Base-by-base conservation (phyloP, 257 asterid species). In the Penstemon eatonii region DNA sequence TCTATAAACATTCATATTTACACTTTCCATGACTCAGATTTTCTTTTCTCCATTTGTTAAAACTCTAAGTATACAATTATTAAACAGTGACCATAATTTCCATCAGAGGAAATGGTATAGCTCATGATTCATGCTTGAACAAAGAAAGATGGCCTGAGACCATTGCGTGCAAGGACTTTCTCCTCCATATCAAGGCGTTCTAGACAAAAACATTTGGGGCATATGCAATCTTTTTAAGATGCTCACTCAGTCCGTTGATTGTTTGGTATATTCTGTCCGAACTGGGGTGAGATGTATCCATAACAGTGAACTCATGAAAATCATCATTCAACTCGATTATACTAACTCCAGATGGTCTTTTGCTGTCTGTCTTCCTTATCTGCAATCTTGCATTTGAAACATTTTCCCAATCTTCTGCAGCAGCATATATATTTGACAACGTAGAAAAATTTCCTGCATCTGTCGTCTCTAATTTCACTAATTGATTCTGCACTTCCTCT, bases 341-440 rank as follows among this genome's bases (percentile, higher is more conserved):
- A 67, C 96, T 89, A 19, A 63, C 83, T 40, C 95, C 98, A 4
- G 88, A 76, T 61, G 82, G 68, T 73, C 79, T 79, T 49, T 68
- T 66, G 43, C 61, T 25, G 60, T 70, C 79, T 9, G 70, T 71
- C 64, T 75, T 82, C 84, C 79, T 87, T 87, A 81, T 83, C 40
- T 49, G 63, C 77, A 80, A 54, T 71, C 92, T 84, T 62, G 83
- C 82, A 69, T 73, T 80, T 10, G 93, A 87, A 71, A 74, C 91
- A 71, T 63, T 75, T 59, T 60, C 73, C 98, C 98, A 87, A 69
- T 91, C 85, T 69, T 87, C 92, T 15, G 82, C 82, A 4, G 81
- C 78, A 10, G 92, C 95, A 74, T 75, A 80, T 41, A 89, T 78
- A 57, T 79, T 81, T 47, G 95, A 84, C 84, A 85, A 57, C 80